Base-by-base conservation (phyloP, 352 stramenopile species). In the Phytophthora litchii region DNA sequence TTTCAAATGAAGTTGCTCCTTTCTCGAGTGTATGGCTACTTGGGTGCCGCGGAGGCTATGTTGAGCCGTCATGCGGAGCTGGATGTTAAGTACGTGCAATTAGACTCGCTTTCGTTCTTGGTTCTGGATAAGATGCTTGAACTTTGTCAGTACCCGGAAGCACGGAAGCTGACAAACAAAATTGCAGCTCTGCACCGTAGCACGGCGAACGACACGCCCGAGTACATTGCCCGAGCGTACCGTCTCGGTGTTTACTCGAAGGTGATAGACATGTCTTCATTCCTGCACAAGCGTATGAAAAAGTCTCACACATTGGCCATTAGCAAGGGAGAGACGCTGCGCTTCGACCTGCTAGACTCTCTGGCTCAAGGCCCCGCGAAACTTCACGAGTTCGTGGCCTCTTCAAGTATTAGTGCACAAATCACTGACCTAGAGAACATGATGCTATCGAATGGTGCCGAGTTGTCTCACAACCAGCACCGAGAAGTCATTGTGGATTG, bases 1-100 rank as follows among this genome's bases (percentile, higher is more conserved):
- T 95, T 95, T 61, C 86, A 95, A 70, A 94, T 95, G 84, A 94
- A 94, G 69, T 70, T 95, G n/a, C 60, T 94, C 10, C 67, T 95
- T 27, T 87, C 74, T 20, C 86, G 80, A 17, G 67, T 95, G 21
- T 95, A 95, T 58, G 80, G 65, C 8, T 89, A 88, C 35, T 47
- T 95, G 16, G 83, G 76, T n/a, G 81, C 83, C 9, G 74, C 74
- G 14, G 60, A 80, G 5, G 79, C 83, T 2, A 88, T 94, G 75
- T 59, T 91, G 17, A 59, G 38, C 14, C 78, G 82, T 25, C 83
- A 94, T 59, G 67, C 69, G 8, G 85, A 94, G 53, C 73, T 95
- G 10, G 84, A 95, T 49, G 67, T 94, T 29, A 95, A 95, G 70
- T 86, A 95, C 46, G 75, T 95, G 40, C 86, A 95, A 51, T 51